Evolutionary conservation across 1,139 yeast species (phyloP), one percentile per base, ranked within the genome.

Genomic region (Hansenula sp.): DNA sequence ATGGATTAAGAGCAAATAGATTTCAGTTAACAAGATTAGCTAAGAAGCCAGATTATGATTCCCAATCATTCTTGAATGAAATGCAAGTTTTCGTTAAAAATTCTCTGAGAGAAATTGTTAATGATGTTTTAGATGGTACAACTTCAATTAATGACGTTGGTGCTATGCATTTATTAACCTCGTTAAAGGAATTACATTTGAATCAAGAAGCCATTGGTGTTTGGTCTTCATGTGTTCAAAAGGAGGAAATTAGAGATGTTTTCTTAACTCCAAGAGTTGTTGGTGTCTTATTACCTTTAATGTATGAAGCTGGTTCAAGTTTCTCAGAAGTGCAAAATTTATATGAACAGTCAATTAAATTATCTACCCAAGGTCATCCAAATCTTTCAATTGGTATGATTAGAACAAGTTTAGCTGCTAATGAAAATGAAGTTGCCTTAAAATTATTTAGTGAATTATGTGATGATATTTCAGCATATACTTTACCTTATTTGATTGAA

Each of bases 281-380:
- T 52, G 88, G 94, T 28, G 78, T 83, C 10, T 76, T 86, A 32
- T 72, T 88, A 57, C 90, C 90, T 29, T 72, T 84, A 36, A 75
- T 89, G 50, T 81, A 74, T 52, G 79, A 78, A 47, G 71, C 76
- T 42, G 81, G 84, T 40, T 76, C 84, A 44, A 67, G 77, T 21
- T 84, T 85, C 57, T 81, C 78, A 39, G 89, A 84, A 52, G 69
- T 79, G 41, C 73, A 74, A 58, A 52, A 58, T 15, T 64, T 77
- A 45, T 80, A 72, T 57, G 60, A 67, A 33, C 69, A 67, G 33
- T 68, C 77, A 37, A 44, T 8, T 18, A 43, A 21, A 60, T 57
- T 33, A 49, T 54, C 31, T 44, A 2, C 13, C 3, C 3, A 27
- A 21, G 34, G 67, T 40, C 76, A 73, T 53, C 78, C 80, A 50